Base-by-base conservation (phyloP, 768 basidiomycete species). In the Scleroderma citrinum region DNA sequence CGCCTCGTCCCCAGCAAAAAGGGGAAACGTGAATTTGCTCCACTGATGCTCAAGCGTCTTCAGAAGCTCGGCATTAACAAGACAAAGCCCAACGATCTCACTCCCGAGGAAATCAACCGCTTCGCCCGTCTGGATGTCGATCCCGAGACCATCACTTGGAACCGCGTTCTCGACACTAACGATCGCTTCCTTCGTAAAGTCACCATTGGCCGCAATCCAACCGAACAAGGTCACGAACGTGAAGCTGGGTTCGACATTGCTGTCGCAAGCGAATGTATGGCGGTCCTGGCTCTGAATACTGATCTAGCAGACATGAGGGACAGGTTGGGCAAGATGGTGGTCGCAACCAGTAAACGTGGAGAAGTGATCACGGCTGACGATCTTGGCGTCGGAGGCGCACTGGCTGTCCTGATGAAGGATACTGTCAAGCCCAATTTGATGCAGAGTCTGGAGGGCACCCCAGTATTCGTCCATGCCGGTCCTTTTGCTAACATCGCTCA, bases 401-500 rank as follows among this genome's bases (percentile, higher is more conserved):
- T 99, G 46, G 90, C 95, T 13, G 94, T 98, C 45, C 78, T 99
- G 54, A 87, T 99, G 84, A 97, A 97, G 73, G 95, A 99, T 60
- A 91, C 96, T 14, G 92, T 99, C 73, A 99, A 98, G 72, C 95
- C 95, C 20, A 99, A 97, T 65, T 70, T 99, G 54, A 99, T 99
- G 95, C 95, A 99, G 69, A 93, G 94, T 3, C 75, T 98, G 35
- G 88, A 97, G 83, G 95, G 95, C 38, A 99, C 95, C 1, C 95
- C 95, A 34, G 96, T 99, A 55, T 97, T 99, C 62, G 96, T 99
- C 5, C 95, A 98, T 65, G 95, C 95, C 4, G 95, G 95, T 47
- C 96, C 95, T 23, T 99, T 99, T 66, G 95, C 95, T 56, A 98
- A 99, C 76, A 99, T 99, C 54, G 95, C 95, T 1, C 95, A 98